Conservation (phyloP, 2,329 filamentous ascomycete species). For the Malbranchea cinnamomea region DNA sequence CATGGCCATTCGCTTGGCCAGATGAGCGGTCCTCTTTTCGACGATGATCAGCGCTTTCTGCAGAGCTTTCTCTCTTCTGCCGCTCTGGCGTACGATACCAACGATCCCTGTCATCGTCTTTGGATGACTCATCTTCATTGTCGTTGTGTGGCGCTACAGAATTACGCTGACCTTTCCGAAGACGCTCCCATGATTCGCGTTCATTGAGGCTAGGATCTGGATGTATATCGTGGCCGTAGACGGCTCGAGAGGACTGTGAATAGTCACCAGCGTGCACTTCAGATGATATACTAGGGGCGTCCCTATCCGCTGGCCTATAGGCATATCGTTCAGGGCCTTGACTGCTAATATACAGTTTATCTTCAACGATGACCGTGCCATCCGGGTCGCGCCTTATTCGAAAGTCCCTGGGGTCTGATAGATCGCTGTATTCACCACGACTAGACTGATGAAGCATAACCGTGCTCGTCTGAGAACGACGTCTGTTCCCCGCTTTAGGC, state of each 20-base stretch:
- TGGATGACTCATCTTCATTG: constrained; percentile 3
- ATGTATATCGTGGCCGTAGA: too few species aligned
- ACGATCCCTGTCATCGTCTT: constrained; percentile 1
- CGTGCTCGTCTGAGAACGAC: too few species aligned
- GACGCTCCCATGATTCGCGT: too few species aligned
- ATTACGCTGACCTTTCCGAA: too few species aligned
- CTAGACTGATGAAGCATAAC: constrained; percentile 36
- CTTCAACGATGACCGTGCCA: constrained; percentile 5
- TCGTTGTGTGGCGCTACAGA: too few species aligned
- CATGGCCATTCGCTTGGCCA: background rate
- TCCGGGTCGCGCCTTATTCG: constrained; percentile 5
- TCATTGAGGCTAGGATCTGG: too few species aligned
- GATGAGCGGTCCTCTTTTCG: background rate
- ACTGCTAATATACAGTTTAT: constrained; percentile 2
- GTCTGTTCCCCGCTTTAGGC: too few species aligned
- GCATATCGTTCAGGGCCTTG: constrained; percentile 1
- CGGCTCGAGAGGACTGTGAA: too few species aligned
- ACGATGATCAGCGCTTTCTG: background rate
- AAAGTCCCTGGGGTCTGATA: constrained; percentile 22
- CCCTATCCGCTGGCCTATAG: too few species aligned
- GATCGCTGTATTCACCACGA: constrained; percentile 30
- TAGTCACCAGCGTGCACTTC: too few species aligned
- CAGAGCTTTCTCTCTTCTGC: background rate
- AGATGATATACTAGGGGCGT: too few species aligned
- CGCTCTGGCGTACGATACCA: too few species aligned